Percentiles rank a stretch among this genome's conserved stretches.
phyloP scores from a whole-genome alignment of 208 protist genomes.

The Crithidia expoeki region DNA sequence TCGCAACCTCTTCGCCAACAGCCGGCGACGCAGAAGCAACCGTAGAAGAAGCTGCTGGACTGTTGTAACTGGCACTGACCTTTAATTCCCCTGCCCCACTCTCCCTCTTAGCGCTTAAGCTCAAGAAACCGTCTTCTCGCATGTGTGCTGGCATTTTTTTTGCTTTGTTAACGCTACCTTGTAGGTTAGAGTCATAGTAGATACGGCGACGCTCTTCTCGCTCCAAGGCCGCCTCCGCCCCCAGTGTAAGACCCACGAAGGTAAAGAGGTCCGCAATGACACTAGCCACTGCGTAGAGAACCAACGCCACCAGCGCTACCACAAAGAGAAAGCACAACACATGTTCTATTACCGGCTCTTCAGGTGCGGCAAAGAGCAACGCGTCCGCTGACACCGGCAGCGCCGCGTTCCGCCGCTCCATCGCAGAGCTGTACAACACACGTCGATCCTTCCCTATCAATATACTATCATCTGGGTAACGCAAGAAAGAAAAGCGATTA shows the following conservation, averaged over 20 bases:
- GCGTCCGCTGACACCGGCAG: constrained; percentile 44
- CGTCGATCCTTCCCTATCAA: background rate
- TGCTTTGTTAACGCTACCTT: too few relatives aligned
- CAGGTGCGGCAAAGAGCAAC: constrained; percentile 67
- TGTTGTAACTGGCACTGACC: too few relatives aligned
- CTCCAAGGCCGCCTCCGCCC: constrained; percentile 23
- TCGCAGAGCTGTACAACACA: constrained; percentile 29
- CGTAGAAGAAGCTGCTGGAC: too few relatives aligned
- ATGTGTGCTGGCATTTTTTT: too few relatives aligned
- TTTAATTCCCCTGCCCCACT: too few relatives aligned
- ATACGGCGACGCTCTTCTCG: constrained; percentile 31
- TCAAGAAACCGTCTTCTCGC: too few relatives aligned
- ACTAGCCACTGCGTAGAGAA: constrained; percentile 48
- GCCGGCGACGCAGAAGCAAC: too few relatives aligned
- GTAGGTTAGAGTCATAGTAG: constrained; percentile 42
- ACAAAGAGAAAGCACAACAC: constrained; percentile 38
- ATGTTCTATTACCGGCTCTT: constrained; percentile 36
- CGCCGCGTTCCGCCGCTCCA: constrained; percentile 38
- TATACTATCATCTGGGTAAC: background rate
- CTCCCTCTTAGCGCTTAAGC: too few relatives aligned
- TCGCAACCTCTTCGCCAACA: too few relatives aligned
- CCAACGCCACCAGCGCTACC: constrained; percentile 12
- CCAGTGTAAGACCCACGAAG: constrained; percentile 39
- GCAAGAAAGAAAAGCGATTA: background rate
- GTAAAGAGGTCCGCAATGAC: constrained; percentile 34